Evolutionary conservation across 2,329 filamentous ascomycete species (phyloP), one percentile per base, ranked within the genome.

Genomic region (Apiospora rasikravindrae): DNA sequence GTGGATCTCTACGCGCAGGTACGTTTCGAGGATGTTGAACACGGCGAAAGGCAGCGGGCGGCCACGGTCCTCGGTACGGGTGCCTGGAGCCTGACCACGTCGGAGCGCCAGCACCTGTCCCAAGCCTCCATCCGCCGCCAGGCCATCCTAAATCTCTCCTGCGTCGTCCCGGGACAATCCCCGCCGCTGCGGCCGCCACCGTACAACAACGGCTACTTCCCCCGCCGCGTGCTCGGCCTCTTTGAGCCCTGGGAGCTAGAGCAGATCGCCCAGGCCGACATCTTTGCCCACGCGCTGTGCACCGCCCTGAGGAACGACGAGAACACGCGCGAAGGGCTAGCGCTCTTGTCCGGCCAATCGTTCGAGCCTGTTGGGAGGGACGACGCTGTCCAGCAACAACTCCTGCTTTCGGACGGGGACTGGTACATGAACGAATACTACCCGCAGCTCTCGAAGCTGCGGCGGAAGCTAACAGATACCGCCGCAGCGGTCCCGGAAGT

Each of bases 221-320:
- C 33, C 44, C 33, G 29, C 68, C 68, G 47, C 24, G 29, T 40
- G 45, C 13, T 51, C 45, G 44, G n/a, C 7, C 69, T 70, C 22
- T 70, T 70, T 14, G 49, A 70, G 24, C 1, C 37, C 40, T 70
- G 47, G 51, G 51, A 70, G 51, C 22, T 70, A 37, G 51, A 70
- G 49, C 47, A 70, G 37, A 45, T 70, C 6, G 61, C 69, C 22
- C 47, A 57, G 29, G 69, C 33, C 51, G 51, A 70, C 16, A 33
- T 19, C 33, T 61, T 70, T 16, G n/a, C 29, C n/a, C 45, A 45
- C 16, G 8, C 5, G 22, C 47, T 70, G 10, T 69, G 68, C 68
- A n/a, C 16, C 42, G 45, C 29, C 24, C 24, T 53, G 5, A 26
- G 29, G 16, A 3, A 53, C 6, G 33, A n/a, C 45, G 68, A 53